Evolutionary conservation across 2,329 filamentous ascomycete species (phyloP).

Genomic region (Drechslerella stenobrocha): DNA sequence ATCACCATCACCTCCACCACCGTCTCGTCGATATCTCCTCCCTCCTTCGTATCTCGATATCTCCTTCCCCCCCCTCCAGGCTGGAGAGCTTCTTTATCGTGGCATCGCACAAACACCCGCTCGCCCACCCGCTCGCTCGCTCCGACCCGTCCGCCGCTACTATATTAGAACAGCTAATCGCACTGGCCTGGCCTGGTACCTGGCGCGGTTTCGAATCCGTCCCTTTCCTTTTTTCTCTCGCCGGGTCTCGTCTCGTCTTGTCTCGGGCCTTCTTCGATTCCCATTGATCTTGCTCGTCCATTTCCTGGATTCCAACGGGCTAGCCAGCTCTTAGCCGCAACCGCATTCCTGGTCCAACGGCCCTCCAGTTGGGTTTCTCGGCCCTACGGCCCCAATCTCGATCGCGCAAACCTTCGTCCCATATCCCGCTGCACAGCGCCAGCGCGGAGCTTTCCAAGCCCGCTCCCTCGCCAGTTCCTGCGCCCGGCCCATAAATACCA

Average conservation of each 20-base stretch:
- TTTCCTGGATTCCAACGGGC: constrained; percentile 2
- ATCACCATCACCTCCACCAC: too few relatives aligned
- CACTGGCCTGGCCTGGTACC: too few relatives aligned
- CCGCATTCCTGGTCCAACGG: background rate
- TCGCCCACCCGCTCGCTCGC: constrained; percentile 22
- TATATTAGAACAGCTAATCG: too few relatives aligned
- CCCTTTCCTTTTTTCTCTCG: background rate
- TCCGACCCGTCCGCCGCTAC: constrained; percentile 39
- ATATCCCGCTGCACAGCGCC: constrained; percentile 41
- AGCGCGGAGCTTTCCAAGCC: constrained; percentile 33
- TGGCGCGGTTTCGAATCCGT: constrained; percentile 3
- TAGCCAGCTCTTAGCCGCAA: background rate
- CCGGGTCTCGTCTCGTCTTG: background rate
- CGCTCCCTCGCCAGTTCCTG: constrained; percentile 15
- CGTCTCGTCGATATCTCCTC: background rate
- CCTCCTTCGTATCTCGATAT: too few relatives aligned
- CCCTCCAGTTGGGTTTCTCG: background rate
- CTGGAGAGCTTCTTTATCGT: too few relatives aligned
- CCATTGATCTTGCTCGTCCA: background rate
- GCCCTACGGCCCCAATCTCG: constrained; percentile 1
- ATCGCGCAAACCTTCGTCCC: constrained; percentile 5
- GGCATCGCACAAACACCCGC: background rate
- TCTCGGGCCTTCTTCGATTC: background rate
- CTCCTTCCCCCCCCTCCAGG: too few relatives aligned
- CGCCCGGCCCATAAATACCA: constrained; percentile 9